Evolutionary conservation across 1,139 yeast genomes (phyloP).

Genomic region (Pneumocystis carinii): DNA sequence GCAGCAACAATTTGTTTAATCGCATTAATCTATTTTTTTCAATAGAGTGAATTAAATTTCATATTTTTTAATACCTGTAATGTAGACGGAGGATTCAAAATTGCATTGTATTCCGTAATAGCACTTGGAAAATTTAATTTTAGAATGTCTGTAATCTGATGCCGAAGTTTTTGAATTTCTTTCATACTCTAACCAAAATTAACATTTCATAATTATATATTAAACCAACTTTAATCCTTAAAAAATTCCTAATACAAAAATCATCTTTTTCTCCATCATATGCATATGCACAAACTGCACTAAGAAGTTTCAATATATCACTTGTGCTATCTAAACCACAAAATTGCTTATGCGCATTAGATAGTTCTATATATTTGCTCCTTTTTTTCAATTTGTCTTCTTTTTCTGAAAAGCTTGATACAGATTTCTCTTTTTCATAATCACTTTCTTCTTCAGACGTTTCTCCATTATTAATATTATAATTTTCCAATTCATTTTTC

Average conservation of each 20-base stretch:
- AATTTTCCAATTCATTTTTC: constrained; percentile 16
- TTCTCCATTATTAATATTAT: constrained; percentile 9
- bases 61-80: constrained; percentile 28
- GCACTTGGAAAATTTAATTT: constrained; percentile 34
- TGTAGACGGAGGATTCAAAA: constrained; percentile 26
- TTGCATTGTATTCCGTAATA: constrained; percentile 39
- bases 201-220: not conserved
- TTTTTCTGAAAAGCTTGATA: constrained; percentile 14
- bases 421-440: constrained; percentile 21
- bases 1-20: constrained; percentile 85
- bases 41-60: constrained; percentile 21
- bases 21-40: constrained; percentile 46
- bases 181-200: constrained; percentile 48
- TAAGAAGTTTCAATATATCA: constrained; percentile 60
- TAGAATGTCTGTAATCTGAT: constrained; percentile 64
- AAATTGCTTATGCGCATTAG: constrained; percentile 43
- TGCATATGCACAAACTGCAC: constrained; percentile 82
- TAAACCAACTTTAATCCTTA: constrained; percentile 31
- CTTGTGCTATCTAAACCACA: constrained; percentile 52
- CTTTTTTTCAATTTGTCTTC: constrained; percentile 31
- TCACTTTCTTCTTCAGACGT: constrained; percentile 19
- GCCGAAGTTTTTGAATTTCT: constrained; percentile 67
- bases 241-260: constrained; percentile 46
- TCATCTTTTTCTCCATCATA: constrained; percentile 31
- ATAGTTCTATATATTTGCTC: constrained; percentile 35